A percentile compares a stretch with the other conserved stretches of the same genome.
These are phyloP conservation scores for Prasinococcaceae sp. DNA, from an alignment of 139 green algal genomes.

Conservation along the genomic window DNA sequence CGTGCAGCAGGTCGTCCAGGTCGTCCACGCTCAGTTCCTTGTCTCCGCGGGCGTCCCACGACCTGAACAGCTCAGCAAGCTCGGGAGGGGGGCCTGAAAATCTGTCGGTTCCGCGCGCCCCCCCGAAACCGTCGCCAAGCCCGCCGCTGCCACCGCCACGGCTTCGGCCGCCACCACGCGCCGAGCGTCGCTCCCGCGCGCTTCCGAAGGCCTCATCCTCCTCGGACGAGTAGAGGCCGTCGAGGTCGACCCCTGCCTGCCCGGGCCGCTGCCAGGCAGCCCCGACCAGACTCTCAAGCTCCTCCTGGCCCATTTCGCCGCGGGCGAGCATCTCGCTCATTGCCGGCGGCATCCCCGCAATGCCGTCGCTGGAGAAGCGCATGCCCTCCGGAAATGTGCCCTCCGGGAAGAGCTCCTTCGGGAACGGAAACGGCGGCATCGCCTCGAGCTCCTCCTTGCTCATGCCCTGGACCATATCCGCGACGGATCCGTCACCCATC, in stretches of 20 bases:
- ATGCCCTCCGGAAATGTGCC: slow-evolving; percentile 33
- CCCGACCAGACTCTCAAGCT: not conserved
- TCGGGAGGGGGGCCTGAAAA: too few species aligned
- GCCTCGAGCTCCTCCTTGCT: slow-evolving; percentile 17
- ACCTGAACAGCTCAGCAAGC: too few species aligned
- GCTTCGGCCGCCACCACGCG: too few species aligned
- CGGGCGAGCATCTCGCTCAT: slow-evolving; percentile 13
- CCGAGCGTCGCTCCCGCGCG: too few species aligned
- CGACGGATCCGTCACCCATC: slow-evolving; percentile 13
- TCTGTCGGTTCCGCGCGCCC: too few species aligned
- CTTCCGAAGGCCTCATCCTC: slow-evolving; percentile 8
- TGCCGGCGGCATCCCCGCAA: slow-evolving; percentile 24
- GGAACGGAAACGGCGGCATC: slow-evolving; percentile 44
- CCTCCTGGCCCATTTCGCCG: not conserved
- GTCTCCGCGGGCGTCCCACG: too few species aligned
- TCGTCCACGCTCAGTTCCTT: too few species aligned
- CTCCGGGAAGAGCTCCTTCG: slow-evolving; percentile 36
- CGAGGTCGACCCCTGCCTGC: not conserved
- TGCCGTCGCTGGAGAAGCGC: slow-evolving; percentile 27
- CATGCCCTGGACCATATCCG: slow-evolving; percentile 26
- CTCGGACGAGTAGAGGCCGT: slow-evolving; percentile 1
- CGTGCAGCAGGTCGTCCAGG: too few species aligned
- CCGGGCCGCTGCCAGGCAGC: not conserved
- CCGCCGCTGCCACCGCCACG: too few species aligned
- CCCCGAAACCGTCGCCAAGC: too few species aligned